Base-by-base conservation (phyloP, 2,329 filamentous ascomycete species). In the Neocucurbitaria cava region DNA sequence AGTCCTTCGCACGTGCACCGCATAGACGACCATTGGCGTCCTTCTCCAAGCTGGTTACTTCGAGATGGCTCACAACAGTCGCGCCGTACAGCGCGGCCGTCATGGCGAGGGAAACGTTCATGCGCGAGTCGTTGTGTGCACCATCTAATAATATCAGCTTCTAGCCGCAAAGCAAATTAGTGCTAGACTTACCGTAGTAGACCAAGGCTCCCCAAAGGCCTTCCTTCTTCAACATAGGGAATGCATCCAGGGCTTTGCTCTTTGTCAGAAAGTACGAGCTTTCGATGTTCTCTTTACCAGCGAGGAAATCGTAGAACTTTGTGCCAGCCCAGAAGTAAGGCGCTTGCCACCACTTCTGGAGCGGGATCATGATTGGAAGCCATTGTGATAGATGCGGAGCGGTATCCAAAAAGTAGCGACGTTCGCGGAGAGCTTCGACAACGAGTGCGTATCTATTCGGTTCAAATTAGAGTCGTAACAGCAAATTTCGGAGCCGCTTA, bases 91-190 rank as follows among this genome's bases (percentile, higher is more conserved):
- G 79, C n/a, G 91, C 90, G 51, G 91, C 91, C 17, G 92, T 96
- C 86, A 94, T 91, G 18, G 90, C 91, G 52, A 96, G 82, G 8
- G 90, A 93, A 24, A 95, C 89, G 71, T 96, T 96, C 91, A 96
- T 96, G 45, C 92, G 86, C 18, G 91, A 95, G 76, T 96, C 92
- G 71, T 96, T 96, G 78, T 96, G 92, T 26, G 90, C 91, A 65
- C 92, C 92, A 78, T 96, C 91, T 84, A 52, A 21, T 26, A 30
- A 5, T 21, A 50, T 77, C 59, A 77, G 70, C 48, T 42, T 15
- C 20, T 9, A 26, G 30, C 28, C 10, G 24, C n/a, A 11, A 26
- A 36, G 20, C 9, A n/a, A 15, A 31, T n/a, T 18, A 43, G 20
- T 9, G 2, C 28, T 20, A 24, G 26, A 54, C 68, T 48, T 76